Evolutionary conservation across 2,329 filamentous ascomycete genomes (phyloP), one percentile per base, ranked within the genome.

Genomic region (Pseudogymnoascus sp.): DNA sequence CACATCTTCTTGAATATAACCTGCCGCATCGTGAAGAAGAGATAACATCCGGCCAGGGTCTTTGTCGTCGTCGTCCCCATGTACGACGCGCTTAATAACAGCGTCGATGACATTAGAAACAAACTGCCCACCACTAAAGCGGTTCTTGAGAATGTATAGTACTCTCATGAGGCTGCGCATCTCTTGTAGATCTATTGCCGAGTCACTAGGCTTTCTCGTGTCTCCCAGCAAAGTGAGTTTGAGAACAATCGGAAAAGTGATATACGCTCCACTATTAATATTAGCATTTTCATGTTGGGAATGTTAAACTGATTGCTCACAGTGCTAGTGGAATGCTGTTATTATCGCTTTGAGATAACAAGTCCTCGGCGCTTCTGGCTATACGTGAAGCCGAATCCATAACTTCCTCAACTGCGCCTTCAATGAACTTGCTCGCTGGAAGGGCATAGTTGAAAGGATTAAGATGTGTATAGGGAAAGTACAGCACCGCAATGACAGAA

Each of bases 41-140:
- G 50, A 56, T 16, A 56, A 56, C 21, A 56, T n/a, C 29, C 29
- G n/a, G 10, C 50, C 50, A 3, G 50, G 50, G 19, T 56, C 50
- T 10, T 33, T 33, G 7, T 33, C 29, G 13, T 56, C 29, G 16
- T 33, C 50, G 16, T 33, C 50, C 16, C 50, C 50, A 33, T 56
- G 50, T 33, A 56, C 50, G 2, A 56, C 50, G 10, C 50, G 50
- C 50, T 56, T 56, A 10, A 61, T 61, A 33, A 61, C 60, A 19
- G 44, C 60, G 7, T 47, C 60, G 3, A 61, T 38, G 14, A 61
- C 60, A 19, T 61, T 61, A 5, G 60, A 42, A 50, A 61, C n/a
- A 61, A 61, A 61, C 24, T 40, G 33, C 1, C 60, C 60, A 11
- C 60, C 60, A 61, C 60, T 61, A 13, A 61, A 61, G 26, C 60